These are phyloP conservation scores for Astrocystis sublimbata DNA, from an alignment of 495 filamentous ascomycete genomes.

Conservation along the genomic window DNA sequence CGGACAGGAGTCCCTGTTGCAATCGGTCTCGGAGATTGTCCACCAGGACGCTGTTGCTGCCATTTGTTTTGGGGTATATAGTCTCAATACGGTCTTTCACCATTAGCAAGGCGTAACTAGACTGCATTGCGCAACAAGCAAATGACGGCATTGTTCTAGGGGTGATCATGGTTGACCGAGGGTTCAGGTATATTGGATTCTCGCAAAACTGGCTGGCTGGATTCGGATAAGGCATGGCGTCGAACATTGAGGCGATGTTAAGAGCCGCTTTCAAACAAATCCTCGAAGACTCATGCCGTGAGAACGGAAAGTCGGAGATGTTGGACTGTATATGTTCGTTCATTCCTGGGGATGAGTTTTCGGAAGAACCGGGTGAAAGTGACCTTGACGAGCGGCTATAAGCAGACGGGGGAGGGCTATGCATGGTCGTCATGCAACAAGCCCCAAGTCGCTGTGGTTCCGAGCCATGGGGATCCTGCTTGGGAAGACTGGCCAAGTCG, in stretches of 20 bases:
- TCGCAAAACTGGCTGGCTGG: constrained; percentile 37
- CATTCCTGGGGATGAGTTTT: constrained; percentile 40
- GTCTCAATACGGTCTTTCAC: constrained; percentile 52
- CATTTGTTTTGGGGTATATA: constrained; percentile 37
- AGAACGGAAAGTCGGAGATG: constrained; percentile 51
- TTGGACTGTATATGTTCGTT: constrained; percentile 34
- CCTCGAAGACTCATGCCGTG: constrained; percentile 54
- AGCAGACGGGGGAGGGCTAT: constrained; percentile 34
- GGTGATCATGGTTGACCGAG: constrained; percentile 28
- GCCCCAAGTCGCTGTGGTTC: constrained; percentile 29
- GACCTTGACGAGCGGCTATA: constrained; percentile 42
- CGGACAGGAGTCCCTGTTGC: constrained; percentile 53
- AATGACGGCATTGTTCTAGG: constrained; percentile 63
- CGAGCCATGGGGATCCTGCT: constrained; percentile 26
- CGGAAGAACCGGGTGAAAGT: constrained; percentile 35
- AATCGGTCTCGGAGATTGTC: constrained; percentile 52
- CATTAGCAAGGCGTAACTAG: constrained; percentile 64
- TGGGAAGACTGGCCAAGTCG: constrained; percentile 50
- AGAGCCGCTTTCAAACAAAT: constrained; percentile 55
- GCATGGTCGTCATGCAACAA: constrained; percentile 30
- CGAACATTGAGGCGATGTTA: constrained; percentile 53
- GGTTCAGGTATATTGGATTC: constrained; percentile 32
- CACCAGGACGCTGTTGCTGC: constrained; percentile 39
- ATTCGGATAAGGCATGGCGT: constrained; percentile 52
- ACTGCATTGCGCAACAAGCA: constrained; percentile 64